Evolutionary conservation across 2,329 filamentous ascomycete genomes (phyloP), one percentile per base, ranked within the genome.

Genomic region (Alternaria triticina): DNA sequence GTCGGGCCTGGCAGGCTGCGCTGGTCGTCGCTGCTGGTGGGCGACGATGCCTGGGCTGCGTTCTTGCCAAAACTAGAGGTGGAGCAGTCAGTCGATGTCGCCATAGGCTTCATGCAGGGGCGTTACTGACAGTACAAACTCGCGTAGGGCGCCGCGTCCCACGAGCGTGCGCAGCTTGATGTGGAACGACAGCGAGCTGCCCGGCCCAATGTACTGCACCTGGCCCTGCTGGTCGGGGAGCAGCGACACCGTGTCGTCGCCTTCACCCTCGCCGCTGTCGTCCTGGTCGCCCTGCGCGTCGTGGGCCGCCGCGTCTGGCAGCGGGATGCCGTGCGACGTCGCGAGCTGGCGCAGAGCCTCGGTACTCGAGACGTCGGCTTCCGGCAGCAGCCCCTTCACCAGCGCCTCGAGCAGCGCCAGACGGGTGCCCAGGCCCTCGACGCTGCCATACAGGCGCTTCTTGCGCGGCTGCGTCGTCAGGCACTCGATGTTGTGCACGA

Each of bases 401-500:
- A 83, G 76, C 46, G 81, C 78, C 67, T 84, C 82, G 10, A 84
- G 76, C 54, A 83, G 72, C 7, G 77, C 75, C 55, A 83, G 71
- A 1, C 82, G 78, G 59, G 76, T 77, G 22, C 80, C 79, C 50
- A 83, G 67, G 15, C 79, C 79, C 66, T 83, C 81, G 44, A 82
- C 79, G 61, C 79, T 82, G 56, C 79, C 80, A 55, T 81, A 83
- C 28, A 82, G 76, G 11, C 81, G 76, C 74, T 82, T 81, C 73
- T 83, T 83, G 64, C 82, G 81, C 46, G 79, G 79, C 69, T 83
- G 77, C 15, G 82, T 83, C 17, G 80, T 82, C 46, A 77, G 74
- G 70, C 82, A 84, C 57, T 78, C 74, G 68, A 83, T 80, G 49
- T 77, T 73, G 70, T 82, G 79, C 13, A 77, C 66, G 44, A 78